Evolutionary conservation across 78 protist genomes (phyloP).

Genomic region (Ministeria vibrans): DNA sequence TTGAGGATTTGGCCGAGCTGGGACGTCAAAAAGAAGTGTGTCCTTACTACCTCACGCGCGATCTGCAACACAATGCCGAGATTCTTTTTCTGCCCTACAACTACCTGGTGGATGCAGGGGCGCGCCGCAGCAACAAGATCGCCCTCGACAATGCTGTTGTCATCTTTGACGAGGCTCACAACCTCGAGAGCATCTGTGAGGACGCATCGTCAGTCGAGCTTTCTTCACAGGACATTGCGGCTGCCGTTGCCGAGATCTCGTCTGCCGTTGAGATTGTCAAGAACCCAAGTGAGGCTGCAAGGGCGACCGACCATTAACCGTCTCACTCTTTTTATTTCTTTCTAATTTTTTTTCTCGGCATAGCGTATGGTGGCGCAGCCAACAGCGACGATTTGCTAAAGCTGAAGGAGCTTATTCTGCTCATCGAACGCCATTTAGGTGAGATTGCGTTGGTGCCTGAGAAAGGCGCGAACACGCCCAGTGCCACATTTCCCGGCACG

Average conservation of each 20-base stretch:
- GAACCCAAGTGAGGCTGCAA: background rate
- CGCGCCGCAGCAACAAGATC: conserved; percentile 5
- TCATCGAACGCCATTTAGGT: no score
- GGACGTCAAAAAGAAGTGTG: conserved; percentile 54
- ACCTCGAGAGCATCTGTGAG: conserved; percentile 33
- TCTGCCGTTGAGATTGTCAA: background rate
- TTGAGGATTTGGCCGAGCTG: conserved; percentile 73
- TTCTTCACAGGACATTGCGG: conserved; percentile 13
- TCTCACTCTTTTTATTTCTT: background rate
- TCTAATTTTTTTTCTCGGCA: background rate
- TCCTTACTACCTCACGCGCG: conserved; percentile 79
- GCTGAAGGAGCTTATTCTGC: background rate
- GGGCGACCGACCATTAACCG: no score
- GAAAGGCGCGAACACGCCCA: no score
- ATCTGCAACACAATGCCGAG: conserved; percentile 40
- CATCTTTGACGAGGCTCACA: conserved; percentile 85
- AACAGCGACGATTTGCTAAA: background rate
- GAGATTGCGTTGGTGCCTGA: no score
- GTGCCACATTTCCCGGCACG: background rate
- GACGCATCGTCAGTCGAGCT: conserved; percentile 57
- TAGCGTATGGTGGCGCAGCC: background rate
- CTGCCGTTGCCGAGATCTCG: conserved; percentile 12
- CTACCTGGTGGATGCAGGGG: conserved; percentile 74
- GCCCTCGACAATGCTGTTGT: conserved; percentile 36
- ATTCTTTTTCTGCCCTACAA: conserved; percentile 95